Conservation (phyloP, 2,329 filamentous ascomycete species). For the Dactylellina sp. region DNA sequence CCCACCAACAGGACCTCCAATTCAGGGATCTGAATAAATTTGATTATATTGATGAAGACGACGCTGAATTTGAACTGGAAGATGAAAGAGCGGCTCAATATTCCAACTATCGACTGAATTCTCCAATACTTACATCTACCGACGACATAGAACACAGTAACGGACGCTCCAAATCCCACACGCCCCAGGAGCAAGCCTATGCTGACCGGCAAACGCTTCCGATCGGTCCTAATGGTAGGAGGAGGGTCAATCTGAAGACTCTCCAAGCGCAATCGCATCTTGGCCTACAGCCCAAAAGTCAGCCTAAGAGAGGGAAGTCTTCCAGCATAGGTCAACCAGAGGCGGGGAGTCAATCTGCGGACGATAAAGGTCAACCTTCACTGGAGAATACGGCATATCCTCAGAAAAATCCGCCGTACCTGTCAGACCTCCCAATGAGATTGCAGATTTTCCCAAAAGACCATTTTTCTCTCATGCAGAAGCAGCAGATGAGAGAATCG, state of each 20-base stretch:
- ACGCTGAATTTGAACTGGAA: conserved; percentile 1
- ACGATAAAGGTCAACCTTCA: too few species aligned
- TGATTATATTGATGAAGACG: neutral
- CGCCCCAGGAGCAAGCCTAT: neutral
- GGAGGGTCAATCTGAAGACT: conserved; percentile 1
- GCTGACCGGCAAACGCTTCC: neutral
- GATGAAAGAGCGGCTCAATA: too few species aligned
- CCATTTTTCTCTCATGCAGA: neutral
- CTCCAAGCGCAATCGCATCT: neutral
- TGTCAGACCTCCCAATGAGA: neutral
- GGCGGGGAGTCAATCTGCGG: too few species aligned
- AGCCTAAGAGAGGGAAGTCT: neutral
- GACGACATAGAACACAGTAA: neutral
- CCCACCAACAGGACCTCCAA: too few species aligned
- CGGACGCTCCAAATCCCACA: neutral
- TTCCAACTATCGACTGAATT: too few species aligned
- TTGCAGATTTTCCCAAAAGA: neutral
- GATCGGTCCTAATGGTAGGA: conserved; percentile 4
- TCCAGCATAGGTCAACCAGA: too few species aligned
- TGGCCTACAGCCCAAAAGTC: neutral
- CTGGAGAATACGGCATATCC: too few species aligned
- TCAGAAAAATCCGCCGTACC: neutral
- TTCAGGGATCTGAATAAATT: neutral
- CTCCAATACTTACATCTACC: too few species aligned
- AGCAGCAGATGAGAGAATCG: neutral